A percentile compares a stretch with the other conserved stretches of the same genome.
phyloP scores from a whole-genome alignment of 78 protist species.

The Cavenderia fasciculata region DNA sequence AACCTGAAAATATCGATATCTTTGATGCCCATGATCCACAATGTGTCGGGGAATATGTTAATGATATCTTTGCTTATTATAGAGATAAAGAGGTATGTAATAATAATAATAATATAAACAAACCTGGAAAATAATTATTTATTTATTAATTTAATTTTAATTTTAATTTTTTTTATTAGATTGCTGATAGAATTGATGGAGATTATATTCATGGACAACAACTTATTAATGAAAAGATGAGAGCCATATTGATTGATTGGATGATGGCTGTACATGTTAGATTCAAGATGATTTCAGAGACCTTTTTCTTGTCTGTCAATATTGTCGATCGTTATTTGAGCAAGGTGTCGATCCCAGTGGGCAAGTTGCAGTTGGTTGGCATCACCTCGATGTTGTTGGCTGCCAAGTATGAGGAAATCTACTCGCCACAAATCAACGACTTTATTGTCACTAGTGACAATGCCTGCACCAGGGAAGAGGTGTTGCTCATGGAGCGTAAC shows the following conservation, averaged over 20 bases:
- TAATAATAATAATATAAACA: background rate
- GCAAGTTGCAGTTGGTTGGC: constrained; percentile 95
- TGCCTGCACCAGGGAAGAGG: constrained; percentile 94
- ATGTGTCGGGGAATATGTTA: constrained; percentile 80
- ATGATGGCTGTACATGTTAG: constrained; percentile 94
- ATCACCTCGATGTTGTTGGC: constrained; percentile 96
- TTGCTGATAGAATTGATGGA: constrained; percentile 24
- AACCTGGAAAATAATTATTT: background rate
- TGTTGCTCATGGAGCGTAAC: constrained; percentile 90
- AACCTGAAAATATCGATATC: constrained; percentile 76
- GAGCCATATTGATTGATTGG: constrained; percentile 97
- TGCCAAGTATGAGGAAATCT: constrained; percentile 98
- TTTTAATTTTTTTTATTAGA: no score
- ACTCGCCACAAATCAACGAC: constrained; percentile 95
- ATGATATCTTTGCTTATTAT: constrained; percentile 74
- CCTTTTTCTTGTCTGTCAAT: constrained; percentile 93
- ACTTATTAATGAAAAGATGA: constrained; percentile 86
- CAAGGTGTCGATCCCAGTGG: constrained; percentile 18
- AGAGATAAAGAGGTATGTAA: constrained; percentile 47
- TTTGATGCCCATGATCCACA: constrained; percentile 82
- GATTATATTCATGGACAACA: constrained; percentile 54
- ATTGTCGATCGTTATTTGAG: constrained; percentile 93
- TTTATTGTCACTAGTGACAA: constrained; percentile 96
- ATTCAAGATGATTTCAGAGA: constrained; percentile 91
- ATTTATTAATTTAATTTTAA: background rate